phyloP scores from a whole-genome alignment of 2,329 filamentous ascomycete genomes.

The Penicillium sp. region DNA sequence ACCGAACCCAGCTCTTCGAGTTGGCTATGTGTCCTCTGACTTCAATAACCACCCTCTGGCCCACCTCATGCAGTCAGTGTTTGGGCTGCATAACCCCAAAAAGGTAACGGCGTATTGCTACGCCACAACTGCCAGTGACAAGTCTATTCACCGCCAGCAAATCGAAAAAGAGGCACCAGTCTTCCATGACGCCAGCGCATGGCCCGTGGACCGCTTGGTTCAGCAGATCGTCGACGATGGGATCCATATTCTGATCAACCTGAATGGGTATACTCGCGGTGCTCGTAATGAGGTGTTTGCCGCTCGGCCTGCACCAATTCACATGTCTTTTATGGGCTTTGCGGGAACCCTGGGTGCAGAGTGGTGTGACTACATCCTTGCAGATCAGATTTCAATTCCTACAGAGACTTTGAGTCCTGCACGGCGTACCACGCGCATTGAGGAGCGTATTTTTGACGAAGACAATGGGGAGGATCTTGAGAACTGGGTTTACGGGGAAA shows the following conservation, averaged over 20 bases:
- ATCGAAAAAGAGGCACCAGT: slow-evolving; percentile 91
- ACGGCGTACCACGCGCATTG: slow-evolving; percentile 71
- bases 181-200: slow-evolving; percentile 83
- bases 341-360: slow-evolving; percentile 93
- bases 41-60: slow-evolving; percentile 98
- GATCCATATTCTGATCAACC: slow-evolving; percentile 92
- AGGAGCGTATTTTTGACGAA: slow-evolving; percentile 63
- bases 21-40: slow-evolving; percentile 96
- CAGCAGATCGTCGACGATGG: slow-evolving; percentile 82
- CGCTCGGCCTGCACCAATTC: slow-evolving; percentile 87
- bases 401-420: slow-evolving; percentile 76
- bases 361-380: slow-evolving; percentile 97
- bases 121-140: slow-evolving; percentile 88
- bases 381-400: slow-evolving; percentile 85
- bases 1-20: slow-evolving; percentile 77
- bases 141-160: slow-evolving; percentile 82
- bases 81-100: slow-evolving; percentile 76
- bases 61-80: slow-evolving; percentile 98
- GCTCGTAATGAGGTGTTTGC: slow-evolving; percentile 98
- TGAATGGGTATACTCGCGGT: slow-evolving; percentile 97
- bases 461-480: slow-evolving; percentile 69
- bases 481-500: slow-evolving; percentile 94
- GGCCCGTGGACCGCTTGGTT: slow-evolving; percentile 81
- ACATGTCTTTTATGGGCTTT: slow-evolving; percentile 99
- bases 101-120: slow-evolving; percentile 89